Percentiles rank a stretch among this genome's conserved stretches.
phyloP scores from a whole-genome alignment of 306 rosid genomes.

The Begonia loranthoides region DNA sequence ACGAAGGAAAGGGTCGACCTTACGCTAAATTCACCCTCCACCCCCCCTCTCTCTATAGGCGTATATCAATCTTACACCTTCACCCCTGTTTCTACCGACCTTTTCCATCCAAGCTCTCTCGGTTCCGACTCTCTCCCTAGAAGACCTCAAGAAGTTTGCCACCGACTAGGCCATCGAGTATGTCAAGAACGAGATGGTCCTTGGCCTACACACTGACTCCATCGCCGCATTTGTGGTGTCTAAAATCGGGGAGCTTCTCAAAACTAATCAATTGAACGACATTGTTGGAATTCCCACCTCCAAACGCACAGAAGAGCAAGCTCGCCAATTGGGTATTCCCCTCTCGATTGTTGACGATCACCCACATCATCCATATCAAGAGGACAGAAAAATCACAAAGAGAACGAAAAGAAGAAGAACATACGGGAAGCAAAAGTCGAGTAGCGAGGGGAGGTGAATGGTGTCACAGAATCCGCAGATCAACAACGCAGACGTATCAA shows the following conservation, averaged over 20 bases:
- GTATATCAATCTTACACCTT: too few species aligned
- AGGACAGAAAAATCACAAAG: too few species aligned
- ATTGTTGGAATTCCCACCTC: slow-evolving; percentile 76
- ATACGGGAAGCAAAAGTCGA: too few species aligned
- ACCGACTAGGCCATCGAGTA: slow-evolving; percentile 81
- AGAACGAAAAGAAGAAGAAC: too few species aligned
- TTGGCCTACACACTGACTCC: slow-evolving; percentile 79
- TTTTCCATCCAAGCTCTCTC: neutral
- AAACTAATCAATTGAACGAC: slow-evolving; percentile 43
- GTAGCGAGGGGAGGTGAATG: too few species aligned
- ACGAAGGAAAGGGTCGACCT: too few species aligned
- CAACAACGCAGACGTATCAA: too few species aligned
- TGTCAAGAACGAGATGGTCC: slow-evolving; percentile 76
- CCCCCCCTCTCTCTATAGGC: too few species aligned
- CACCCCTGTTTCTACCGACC: too few species aligned
- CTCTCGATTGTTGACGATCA: slow-evolving; percentile 58
- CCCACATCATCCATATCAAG: too few species aligned
- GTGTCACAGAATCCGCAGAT: too few species aligned
- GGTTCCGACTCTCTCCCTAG: slow-evolving; percentile 46
- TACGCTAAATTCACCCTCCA: too few species aligned
- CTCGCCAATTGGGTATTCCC: slow-evolving; percentile 55
- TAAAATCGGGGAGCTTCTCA: slow-evolving; percentile 68
- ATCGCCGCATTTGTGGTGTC: slow-evolving; percentile 67
- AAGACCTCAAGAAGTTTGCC: slow-evolving; percentile 77
- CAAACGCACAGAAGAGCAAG: slow-evolving; percentile 55